Conservation (phyloP, 306 rosid species). For the Heteromeles arbutifolia region DNA sequence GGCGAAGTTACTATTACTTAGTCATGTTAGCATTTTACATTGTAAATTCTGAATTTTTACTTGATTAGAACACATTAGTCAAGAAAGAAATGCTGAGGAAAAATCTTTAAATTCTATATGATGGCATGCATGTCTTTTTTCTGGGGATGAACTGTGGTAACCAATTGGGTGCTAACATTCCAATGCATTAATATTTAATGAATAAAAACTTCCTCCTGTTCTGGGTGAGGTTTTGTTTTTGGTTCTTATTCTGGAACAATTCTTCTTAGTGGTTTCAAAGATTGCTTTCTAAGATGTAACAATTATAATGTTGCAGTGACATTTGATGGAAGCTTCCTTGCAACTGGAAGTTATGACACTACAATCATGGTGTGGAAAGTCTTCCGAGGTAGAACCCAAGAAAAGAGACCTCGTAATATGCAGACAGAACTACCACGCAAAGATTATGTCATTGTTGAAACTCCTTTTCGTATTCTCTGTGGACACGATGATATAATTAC, state of each 20-base stretch:
- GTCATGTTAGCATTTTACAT: neutral
- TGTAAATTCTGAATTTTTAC: neutral
- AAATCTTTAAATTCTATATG: neutral
- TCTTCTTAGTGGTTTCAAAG: neutral
- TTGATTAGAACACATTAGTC: neutral
- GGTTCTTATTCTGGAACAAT: neutral
- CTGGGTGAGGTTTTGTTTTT: neutral
- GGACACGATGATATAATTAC: conserved; percentile 95
- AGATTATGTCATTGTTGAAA: conserved; percentile 70
- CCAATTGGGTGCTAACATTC: neutral
- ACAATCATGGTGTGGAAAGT: conserved; percentile 98
- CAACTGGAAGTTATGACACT: conserved; percentile 97
- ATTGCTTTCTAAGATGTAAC: neutral
- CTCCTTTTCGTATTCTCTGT: conserved; percentile 90
- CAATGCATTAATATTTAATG: conserved; percentile 6
- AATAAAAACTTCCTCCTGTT: neutral
- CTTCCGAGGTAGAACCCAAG: conserved; percentile 58
- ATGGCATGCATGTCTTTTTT: neutral
- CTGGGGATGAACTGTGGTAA: neutral
- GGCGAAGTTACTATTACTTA: neutral
- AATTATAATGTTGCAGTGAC: conserved; percentile 64
- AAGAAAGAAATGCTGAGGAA: neutral
- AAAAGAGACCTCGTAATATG: conserved; percentile 62
- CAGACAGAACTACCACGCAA: conserved; percentile 74
- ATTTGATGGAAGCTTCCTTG: conserved; percentile 93